Conservation (phyloP, 2,329 filamentous ascomycete genomes). For the Gaeumannomyces sp. region DNA sequence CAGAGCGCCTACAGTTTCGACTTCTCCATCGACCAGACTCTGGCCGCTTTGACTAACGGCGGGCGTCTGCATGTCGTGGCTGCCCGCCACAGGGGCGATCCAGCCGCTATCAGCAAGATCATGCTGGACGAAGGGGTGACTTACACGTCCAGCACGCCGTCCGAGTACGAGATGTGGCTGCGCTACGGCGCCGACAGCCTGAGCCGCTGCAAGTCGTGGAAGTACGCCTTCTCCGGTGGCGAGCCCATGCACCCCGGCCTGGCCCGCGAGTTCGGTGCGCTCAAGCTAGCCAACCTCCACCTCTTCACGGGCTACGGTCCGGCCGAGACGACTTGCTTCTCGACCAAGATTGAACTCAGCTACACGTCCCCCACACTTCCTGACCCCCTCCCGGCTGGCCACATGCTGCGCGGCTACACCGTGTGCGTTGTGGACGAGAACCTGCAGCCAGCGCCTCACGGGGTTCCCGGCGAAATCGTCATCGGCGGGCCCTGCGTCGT, state of each 20-base stretch:
- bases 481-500: constrained; percentile 34
- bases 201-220: background rate
- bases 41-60: constrained; percentile 29
- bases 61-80: constrained; percentile 31
- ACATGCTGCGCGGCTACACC: background rate
- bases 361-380: background rate
- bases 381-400: constrained; percentile 2
- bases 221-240: background rate
- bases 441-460: constrained; percentile 24
- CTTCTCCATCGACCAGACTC: constrained; percentile 31
- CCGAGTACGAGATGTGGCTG: background rate
- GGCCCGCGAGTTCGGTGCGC: background rate
- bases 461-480: constrained; percentile 33
- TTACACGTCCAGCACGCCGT: constrained; percentile 19
- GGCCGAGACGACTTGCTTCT: constrained; percentile 20
- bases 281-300: constrained; percentile 8
- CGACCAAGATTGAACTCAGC: constrained; percentile 9
- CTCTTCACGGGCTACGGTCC: constrained; percentile 26
- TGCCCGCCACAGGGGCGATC: constrained; percentile 24
- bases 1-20: constrained; percentile 24
- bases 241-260: constrained; percentile 4
- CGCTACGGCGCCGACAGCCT: background rate
- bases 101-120: constrained; percentile 22
- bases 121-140: constrained; percentile 22
- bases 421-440: constrained; percentile 35